A percentile compares a stretch with the other conserved stretches of the same genome.
These are phyloP conservation scores for Biscutella laevigata DNA, from an alignment of 441 rosid species.

Conservation along the genomic window DNA sequence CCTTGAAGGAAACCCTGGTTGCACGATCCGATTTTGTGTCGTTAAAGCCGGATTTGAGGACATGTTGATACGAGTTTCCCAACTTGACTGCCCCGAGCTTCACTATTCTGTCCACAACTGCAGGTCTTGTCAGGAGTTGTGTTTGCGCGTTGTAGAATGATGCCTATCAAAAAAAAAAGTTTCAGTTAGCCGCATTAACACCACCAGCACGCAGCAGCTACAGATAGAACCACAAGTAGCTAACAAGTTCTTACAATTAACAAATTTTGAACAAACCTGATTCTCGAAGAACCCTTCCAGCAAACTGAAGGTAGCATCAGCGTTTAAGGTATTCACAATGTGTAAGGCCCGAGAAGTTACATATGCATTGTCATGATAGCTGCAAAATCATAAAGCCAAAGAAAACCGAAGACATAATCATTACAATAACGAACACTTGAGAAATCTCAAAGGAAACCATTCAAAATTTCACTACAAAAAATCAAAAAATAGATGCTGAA, in stretches of 20 bases:
- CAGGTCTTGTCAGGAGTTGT: slow-evolving; percentile 38
- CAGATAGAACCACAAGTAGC: not conserved
- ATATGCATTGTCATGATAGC: slow-evolving; percentile 76
- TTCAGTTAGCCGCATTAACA: too few species aligned
- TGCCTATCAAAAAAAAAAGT: slow-evolving; percentile 31
- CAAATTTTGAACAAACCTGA: slow-evolving; percentile 40
- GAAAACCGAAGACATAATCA: too few species aligned
- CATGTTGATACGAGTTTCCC: slow-evolving; percentile 38
- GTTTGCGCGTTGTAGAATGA: slow-evolving; percentile 53
- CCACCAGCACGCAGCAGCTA: too few species aligned
- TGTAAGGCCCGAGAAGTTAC: slow-evolving; percentile 71
- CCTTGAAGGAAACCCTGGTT: slow-evolving; percentile 79
- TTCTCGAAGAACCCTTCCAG: slow-evolving; percentile 58
- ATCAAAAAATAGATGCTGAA: not conserved
- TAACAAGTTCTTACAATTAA: not conserved
- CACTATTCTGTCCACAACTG: slow-evolving; percentile 42
- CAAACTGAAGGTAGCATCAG: slow-evolving; percentile 48
- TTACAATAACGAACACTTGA: not conserved
- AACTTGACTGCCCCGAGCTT: slow-evolving; percentile 38
- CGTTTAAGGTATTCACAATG: slow-evolving; percentile 43
- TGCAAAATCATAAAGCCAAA: slow-evolving; percentile 25
- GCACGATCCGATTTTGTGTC: slow-evolving; percentile 45
- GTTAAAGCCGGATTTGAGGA: slow-evolving; percentile 47
- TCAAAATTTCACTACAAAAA: not conserved
- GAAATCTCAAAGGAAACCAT: not conserved